Base-by-base conservation (phyloP, 805 yeast species). In the Pichia paraexigua region DNA sequence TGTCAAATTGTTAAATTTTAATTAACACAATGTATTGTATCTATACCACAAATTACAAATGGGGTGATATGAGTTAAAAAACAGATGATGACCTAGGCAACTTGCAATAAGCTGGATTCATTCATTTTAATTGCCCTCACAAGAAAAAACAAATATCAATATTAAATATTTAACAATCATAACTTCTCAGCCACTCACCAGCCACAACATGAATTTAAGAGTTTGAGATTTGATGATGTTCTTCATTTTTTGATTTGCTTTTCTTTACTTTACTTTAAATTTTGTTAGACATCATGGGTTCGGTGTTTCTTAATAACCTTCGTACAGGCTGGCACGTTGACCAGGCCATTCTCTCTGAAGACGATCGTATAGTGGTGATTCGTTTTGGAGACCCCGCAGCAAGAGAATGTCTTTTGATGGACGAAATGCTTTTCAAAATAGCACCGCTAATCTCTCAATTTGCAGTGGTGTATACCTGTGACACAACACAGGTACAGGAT, bases 251-350 rank as follows among this genome's bases (percentile, higher is more conserved):
- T 27, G 30, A 2, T 27, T 11, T 27, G 12, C 30, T 11, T 27
- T 7, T 27, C 13, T 27, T 11, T 11, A 10, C 12, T 11, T 13
- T 30, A 13, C 6, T n/a, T 7, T 9, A 5, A 7, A 32, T n/a
- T 35, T n/a, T n/a, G 11, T 5, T 17, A 10, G 39, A 28, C n/a
- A 30, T 41, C 18, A 87, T 87, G 95, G 91, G 92, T 5, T 83
- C 91, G 53, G 83, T 86, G 0, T 86, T 88, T 60, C 71, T 89
- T 48, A 94, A 95, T 1, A 94, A 89, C 63, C 70, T 89, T 52
- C 79, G 74, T 27, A 77, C 92, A 0, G 96, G 95, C 7, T 89
- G 96, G 97, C 99, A 94, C 63, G 98, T 94, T 32, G 99, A 94
- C 69, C 98, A 94, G 64, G 96, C 99, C 8, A 94, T 94, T 40